Evolutionary conservation across 805 yeast species (phyloP), one percentile per base, ranked within the genome.

Genomic region (Candida mattraensis): DNA sequence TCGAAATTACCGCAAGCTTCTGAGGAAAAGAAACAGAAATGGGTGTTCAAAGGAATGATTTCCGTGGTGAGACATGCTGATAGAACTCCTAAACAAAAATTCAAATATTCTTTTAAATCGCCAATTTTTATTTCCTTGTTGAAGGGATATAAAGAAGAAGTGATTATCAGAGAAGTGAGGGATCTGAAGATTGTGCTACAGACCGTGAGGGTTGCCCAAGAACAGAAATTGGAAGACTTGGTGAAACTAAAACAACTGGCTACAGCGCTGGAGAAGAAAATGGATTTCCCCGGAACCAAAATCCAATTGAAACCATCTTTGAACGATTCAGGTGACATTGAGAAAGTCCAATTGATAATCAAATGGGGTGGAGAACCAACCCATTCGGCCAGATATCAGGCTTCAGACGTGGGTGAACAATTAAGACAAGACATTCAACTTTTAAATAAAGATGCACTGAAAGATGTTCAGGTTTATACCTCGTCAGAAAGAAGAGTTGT

Each of bases 291-390:
- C 1, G 99, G 99, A 7, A 93, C 99, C 0, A 93, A 93, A 57
- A 83, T 93, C 43, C 99, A 93, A 64, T 66, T 93, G 51, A 93
- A 93, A 59, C 99, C 99, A 0, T 80, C 91, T 3, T 56, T 89
- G 37, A 73, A 74, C 50, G 64, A 69, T 10, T 80, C 76, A 24
- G 72, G 69, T 40, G 79, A 81, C 21, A 93, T 93, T 14, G 97
- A 91, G 47, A 93, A 93, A 58, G 97, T 91, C 16, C 99, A 93
- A 61, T 80, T 93, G 45, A 94, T 93, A 44, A 69, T 93, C 51
- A 93, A 93, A 60, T 93, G 99, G 99, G 99, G 99, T 51, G 99
- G 99, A 45, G 99, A 93, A 61, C 97, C 99, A 5, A 93, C 99
- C 1, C 99, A 93, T 60, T 88, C 97, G 8, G 97, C 98, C 2